These are phyloP conservation scores for Lentinula novae-zelandiae DNA, from an alignment of 1,284 basidiomycete genomes.

Conservation along the genomic window DNA sequence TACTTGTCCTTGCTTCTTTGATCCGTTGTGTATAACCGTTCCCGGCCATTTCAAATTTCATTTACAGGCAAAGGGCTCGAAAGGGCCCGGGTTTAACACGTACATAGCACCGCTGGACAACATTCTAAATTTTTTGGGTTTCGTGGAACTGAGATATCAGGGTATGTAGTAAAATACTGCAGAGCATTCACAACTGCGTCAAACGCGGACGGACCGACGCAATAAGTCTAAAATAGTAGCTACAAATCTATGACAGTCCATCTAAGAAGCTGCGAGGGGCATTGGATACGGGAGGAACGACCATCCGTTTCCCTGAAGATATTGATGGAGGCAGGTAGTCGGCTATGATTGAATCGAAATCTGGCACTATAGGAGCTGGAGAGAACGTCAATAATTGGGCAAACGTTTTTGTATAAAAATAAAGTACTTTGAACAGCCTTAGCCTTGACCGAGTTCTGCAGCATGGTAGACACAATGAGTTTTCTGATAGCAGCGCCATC, in stretches of 20 bases:
- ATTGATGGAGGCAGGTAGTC: conserved; percentile 49
- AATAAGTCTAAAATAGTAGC: not conserved
- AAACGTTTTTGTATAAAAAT: not conserved
- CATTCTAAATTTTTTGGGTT: too few species aligned
- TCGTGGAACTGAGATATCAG: too few species aligned
- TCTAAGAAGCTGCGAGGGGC: conserved; percentile 24
- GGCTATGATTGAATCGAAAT: conserved; percentile 68
- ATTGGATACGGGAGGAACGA: conserved; percentile 18
- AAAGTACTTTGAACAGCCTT: conserved; percentile 41
- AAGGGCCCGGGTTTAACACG: not conserved
- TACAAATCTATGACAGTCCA: conserved; percentile 19
- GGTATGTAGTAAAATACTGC: too few species aligned
- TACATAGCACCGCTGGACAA: too few species aligned
- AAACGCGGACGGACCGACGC: too few species aligned
- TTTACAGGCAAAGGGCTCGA: not conserved
- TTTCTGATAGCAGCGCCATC: conserved; percentile 69
- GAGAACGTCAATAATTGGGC: not conserved
- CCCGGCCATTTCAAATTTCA: not conserved
- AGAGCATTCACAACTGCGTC: too few species aligned
- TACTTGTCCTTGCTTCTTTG: not conserved
- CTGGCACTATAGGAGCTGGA: conserved; percentile 32
- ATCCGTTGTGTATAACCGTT: not conserved
- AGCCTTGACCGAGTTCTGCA: conserved; percentile 55
- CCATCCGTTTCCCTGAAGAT: conserved; percentile 18
- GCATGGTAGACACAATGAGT: conserved; percentile 69